Evolutionary conservation across 306 rosid species (phyloP).

Genomic region (Corylus americana): DNA sequence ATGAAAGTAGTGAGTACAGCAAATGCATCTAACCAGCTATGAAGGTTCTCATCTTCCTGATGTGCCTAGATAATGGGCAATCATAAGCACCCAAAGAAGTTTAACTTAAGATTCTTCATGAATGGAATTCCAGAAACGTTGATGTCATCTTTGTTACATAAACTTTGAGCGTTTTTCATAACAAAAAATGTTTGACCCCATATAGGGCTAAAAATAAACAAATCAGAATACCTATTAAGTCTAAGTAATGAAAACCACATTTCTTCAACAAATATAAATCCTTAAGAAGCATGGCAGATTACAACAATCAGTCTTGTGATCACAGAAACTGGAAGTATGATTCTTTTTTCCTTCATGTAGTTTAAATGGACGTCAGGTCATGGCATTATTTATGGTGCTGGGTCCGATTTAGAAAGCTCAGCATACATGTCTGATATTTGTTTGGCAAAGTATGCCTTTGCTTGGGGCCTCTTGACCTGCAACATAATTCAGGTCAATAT

Average conservation of each 20-base stretch:
- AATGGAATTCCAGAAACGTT: not conserved
- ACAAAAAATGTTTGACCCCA: not conserved
- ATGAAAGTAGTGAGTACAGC: no score
- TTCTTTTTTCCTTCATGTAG: not conserved
- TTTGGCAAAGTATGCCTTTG: slow-evolving; percentile 68
- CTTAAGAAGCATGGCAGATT: not conserved
- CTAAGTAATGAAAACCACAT: not conserved
- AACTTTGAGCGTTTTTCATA: not conserved
- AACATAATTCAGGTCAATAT: not conserved
- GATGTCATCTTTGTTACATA: not conserved
- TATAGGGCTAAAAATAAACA: not conserved
- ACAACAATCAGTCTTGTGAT: not conserved
- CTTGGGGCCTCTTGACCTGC: slow-evolving; percentile 95
- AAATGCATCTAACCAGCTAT: no score
- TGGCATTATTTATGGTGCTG: not conserved
- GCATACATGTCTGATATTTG: slow-evolving; percentile 75
- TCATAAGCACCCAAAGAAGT: not conserved
- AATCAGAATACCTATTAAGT: not conserved
- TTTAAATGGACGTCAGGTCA: not conserved
- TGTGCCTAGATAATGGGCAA: not conserved
- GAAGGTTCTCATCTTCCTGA: not conserved
- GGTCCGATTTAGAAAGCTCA: slow-evolving; percentile 60
- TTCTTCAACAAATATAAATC: not conserved
- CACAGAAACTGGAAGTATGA: not conserved
- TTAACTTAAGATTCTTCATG: not conserved